Evolutionary conservation across 306 rosid genomes (phyloP).

Genomic region (Rubus parviflorus): DNA sequence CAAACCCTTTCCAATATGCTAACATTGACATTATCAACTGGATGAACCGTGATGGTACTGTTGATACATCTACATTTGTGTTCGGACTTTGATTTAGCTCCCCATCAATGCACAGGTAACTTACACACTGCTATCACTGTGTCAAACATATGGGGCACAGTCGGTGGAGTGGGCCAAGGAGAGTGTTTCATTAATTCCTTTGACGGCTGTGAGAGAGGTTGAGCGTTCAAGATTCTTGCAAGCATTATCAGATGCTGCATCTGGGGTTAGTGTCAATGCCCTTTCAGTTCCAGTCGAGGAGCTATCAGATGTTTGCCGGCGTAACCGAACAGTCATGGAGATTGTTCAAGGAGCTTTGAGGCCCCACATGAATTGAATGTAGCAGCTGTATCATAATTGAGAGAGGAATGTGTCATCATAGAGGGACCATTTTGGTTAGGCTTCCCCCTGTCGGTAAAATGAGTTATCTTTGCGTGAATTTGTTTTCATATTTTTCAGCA

Average conservation of each 20-base stretch:
- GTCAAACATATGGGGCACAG: slow-evolving; percentile 64
- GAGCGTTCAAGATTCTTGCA: slow-evolving; percentile 81
- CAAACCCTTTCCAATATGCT: neutral
- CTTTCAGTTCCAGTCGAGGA: slow-evolving; percentile 68
- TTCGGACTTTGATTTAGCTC: slow-evolving; percentile 16
- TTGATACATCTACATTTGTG: slow-evolving; percentile 2
- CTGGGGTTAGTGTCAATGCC: slow-evolving; percentile 61
- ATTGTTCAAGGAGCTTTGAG: slow-evolving; percentile 97
- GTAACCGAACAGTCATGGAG: slow-evolving; percentile 91
- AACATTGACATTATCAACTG: neutral
- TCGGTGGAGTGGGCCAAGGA: slow-evolving; percentile 89
- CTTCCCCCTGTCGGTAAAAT: slow-evolving; percentile 48
- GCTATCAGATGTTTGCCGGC: slow-evolving; percentile 89
- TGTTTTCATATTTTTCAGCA: slow-evolving; percentile 30
- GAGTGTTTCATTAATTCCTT: slow-evolving; percentile 70
- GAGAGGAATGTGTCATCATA: slow-evolving; percentile 38
- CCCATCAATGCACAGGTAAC: slow-evolving; percentile 57
- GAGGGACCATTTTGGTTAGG: slow-evolving; percentile 77
- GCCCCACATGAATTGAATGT: slow-evolving; percentile 85
- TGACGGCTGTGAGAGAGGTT: slow-evolving; percentile 76
- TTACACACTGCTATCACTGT: slow-evolving; percentile 69
- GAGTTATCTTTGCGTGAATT: slow-evolving; percentile 47
- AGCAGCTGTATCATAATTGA: slow-evolving; percentile 59
- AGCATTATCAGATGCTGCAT: slow-evolving; percentile 83
- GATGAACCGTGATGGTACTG: neutral